phyloP scores from a whole-genome alignment of 2,329 filamentous ascomycete genomes.

The Madurella fahalii region DNA sequence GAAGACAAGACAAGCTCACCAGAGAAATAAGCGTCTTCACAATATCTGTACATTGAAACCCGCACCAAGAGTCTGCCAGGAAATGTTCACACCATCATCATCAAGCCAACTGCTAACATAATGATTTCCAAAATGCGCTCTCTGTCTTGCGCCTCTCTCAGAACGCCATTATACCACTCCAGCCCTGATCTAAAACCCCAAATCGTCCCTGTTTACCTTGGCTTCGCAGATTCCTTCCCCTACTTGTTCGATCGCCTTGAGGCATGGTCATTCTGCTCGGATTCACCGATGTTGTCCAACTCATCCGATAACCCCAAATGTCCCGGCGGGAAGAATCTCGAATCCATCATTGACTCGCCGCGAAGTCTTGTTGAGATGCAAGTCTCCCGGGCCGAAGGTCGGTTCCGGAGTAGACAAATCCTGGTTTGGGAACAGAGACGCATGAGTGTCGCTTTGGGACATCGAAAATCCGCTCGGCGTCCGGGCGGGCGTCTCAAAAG shows the following conservation, averaged over 20 bases:
- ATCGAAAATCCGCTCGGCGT: slow-evolving; percentile 19
- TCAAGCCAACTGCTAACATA: too few species aligned
- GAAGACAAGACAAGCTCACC: too few species aligned
- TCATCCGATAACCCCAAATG: slow-evolving; percentile 25
- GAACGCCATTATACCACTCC: neutral
- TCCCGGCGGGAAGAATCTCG: slow-evolving; percentile 39
- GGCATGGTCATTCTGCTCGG: neutral
- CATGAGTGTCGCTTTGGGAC: slow-evolving; percentile 8
- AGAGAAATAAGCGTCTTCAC: too few species aligned
- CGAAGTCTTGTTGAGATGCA: slow-evolving; percentile 33
- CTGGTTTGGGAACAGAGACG: slow-evolving; percentile 5
- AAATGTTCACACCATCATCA: too few species aligned
- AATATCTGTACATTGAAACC: too few species aligned
- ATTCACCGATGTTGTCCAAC: slow-evolving; percentile 2
- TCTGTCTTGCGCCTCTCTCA: too few species aligned
- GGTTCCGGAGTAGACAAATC: slow-evolving; percentile 23
- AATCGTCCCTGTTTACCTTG: neutral
- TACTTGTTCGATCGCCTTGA: slow-evolving; percentile 17
- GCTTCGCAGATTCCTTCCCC: slow-evolving; percentile 5
- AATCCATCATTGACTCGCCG: slow-evolving; percentile 39
- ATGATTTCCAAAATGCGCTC: too few species aligned
- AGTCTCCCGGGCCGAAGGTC: slow-evolving; percentile 35
- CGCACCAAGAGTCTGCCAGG: too few species aligned
- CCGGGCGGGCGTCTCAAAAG: slow-evolving; percentile 15
- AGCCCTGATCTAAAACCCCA: neutral